A percentile compares a stretch with the other conserved stretches of the same genome.
phyloP scores from a whole-genome alignment of 202 grass and related monocot genomes.

The Brachypodium distachyon region DNA sequence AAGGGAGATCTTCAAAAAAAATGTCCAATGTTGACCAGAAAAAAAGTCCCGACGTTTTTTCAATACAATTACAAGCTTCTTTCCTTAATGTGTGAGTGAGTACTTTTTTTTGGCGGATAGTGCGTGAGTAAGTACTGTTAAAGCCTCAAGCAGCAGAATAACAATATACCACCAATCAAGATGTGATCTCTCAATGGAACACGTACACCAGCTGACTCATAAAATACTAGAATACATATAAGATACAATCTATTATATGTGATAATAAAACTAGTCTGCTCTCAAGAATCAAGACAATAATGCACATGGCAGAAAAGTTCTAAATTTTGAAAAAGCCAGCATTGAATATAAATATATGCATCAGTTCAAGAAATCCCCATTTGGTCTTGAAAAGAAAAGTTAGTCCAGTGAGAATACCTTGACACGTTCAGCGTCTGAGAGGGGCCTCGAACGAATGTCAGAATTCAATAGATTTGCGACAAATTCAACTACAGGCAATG shows the following conservation, averaged over 20 bases:
- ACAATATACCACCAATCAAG: not conserved
- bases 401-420: constrained; percentile 43
- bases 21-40: too few relatives aligned
- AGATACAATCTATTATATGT: not conserved
- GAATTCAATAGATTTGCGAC: constrained; percentile 36
- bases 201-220: not conserved
- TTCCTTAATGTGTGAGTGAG: not conserved
- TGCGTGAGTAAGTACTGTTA: not conserved
- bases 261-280: not conserved
- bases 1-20: not conserved
- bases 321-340: not conserved
- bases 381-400: not conserved
- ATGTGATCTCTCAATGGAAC: not conserved
- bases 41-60: too few relatives aligned
- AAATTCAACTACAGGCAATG: constrained; percentile 64
- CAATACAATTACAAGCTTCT: not conserved
- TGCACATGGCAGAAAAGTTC: not conserved
- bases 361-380: not conserved
- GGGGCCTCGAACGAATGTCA: constrained; percentile 50
- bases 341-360: not conserved
- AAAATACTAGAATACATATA: not conserved
- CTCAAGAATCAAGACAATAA: not conserved
- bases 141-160: not conserved
- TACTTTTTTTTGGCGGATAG: too few relatives aligned
- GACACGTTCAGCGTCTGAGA: constrained; percentile 65